Base-by-base conservation (phyloP, 2,329 filamentous ascomycete species). In the Zymoseptoria crescenta region DNA sequence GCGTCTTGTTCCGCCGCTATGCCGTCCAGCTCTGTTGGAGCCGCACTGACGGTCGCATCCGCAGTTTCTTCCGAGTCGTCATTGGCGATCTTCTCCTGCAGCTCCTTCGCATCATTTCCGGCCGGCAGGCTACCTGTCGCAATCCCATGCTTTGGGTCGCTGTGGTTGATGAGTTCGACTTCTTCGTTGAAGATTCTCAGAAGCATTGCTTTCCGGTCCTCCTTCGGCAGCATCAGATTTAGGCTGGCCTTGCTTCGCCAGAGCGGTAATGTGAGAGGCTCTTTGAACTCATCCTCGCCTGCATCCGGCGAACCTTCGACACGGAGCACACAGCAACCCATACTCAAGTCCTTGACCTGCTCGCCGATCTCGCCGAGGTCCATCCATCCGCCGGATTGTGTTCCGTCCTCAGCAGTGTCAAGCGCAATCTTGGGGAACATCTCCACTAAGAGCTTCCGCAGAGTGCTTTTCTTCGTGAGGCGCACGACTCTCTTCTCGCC, bases 141-240 rank as follows among this genome's bases (percentile, higher is more conserved):
- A 6, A 58, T 61, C 29, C 64, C 60, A 50, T 66, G 61, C 45
- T 62, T 62, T 3, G 66, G 66, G 29, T 71, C 70, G 24, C 62
- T 65, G 66, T 83, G 83, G 72, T 94, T 95, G 63, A 96, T 82
- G 53, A 96, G 80, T 3, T 90, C 90, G 0, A 89, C 87, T 28
- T 87, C 87, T 67, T 97, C 93, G 72, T 96, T 95, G 77, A 87
- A 99, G 61, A 99, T 80, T 21, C 94, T 83, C 64, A 97, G 80
- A 67, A 97, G 78, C 90, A 97, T 95, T 0, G 94, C 94, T 24
- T 75, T 87, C 16, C 94, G 85, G 65, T 99, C 94, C 74, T 99
- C 94, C 79, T 99, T 99, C 54, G 94, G 93, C 70, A 99, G 80
- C 94, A 99, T 99, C 56, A 99, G 83, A 74, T 99, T 99, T 60